phyloP scores from a whole-genome alignment of 352 stramenopile species.

The Chrysophaeum taylorii region DNA sequence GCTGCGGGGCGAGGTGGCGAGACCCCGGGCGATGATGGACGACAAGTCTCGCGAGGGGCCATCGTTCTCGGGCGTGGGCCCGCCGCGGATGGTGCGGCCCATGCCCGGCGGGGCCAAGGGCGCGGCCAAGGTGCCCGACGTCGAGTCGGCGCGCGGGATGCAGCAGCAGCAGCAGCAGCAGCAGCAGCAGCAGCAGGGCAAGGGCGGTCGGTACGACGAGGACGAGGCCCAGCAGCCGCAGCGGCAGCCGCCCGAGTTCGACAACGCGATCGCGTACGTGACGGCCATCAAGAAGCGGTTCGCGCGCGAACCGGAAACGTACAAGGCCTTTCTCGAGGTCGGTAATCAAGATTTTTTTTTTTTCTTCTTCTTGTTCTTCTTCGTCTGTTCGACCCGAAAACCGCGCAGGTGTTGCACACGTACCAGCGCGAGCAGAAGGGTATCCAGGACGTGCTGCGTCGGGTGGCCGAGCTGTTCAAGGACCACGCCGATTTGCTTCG shows the following conservation, averaged over 20 bases:
- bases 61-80: too few relatives aligned
- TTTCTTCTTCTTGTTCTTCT: too few relatives aligned
- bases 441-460: slow-evolving; percentile 86
- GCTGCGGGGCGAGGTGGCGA: not conserved
- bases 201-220: not conserved
- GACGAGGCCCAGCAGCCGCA: not conserved
- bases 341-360: too few relatives aligned
- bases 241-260: slow-evolving; percentile 86
- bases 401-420: slow-evolving; percentile 98
- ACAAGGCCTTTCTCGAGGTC: too few relatives aligned
- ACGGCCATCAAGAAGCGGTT: slow-evolving; percentile 97
- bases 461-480: slow-evolving; percentile 93
- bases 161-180: not conserved
- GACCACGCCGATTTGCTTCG: slow-evolving; percentile 97
- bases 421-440: slow-evolving; percentile 99
- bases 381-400: too few relatives aligned
- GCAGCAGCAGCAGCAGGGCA: not conserved
- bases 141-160: too few relatives aligned
- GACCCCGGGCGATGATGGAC: too few relatives aligned
- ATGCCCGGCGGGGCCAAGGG: too few relatives aligned
- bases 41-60: too few relatives aligned
- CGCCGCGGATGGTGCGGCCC: too few relatives aligned
- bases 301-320: slow-evolving; percentile 86
- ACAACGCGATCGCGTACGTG: slow-evolving; percentile 98
- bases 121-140: too few relatives aligned